Evolutionary conservation across 108 stramenopile genomes (phyloP), one percentile per base, ranked within the genome.

Genomic region (Thalassiosira profunda): DNA sequence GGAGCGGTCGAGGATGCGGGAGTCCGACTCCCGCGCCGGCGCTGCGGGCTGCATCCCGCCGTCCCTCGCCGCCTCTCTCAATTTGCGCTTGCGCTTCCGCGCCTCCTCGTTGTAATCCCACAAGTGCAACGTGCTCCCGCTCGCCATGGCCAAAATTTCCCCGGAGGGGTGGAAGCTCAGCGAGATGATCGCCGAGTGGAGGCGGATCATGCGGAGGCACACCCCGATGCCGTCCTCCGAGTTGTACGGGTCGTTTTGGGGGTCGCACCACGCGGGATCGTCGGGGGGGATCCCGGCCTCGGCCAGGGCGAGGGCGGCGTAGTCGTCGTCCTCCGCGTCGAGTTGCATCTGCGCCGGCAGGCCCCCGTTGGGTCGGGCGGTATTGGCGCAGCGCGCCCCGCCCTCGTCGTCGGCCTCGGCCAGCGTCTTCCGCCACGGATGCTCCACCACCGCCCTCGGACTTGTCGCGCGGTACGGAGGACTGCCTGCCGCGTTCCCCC

Each of bases 151-250:
- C 34, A 99, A 67, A 17, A 96, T 42, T n/a, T 76, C 63, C 5
- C 96, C 95, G 10, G 79, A 52, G 4, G 97, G 98, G 78, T 99
- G 98, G 66, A 99, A 99, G 42, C 86, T 86, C 21, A 99, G 54
- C 33, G 93, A 95, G 37, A 99, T 98, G 65, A 99, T 96, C 38
- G 97, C 92, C 62, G 64, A 66, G 46, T 95, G 74, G 45, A 98
- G 60, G 29, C 90, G 87, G 37, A 94, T 87, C 90, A 94, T 92
- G 20, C 86, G 74, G 36, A 94, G 65, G 74, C 93, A 94, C 2
- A 76, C 64, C 12, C 74, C 81, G 3, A 62, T 45, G 2, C 81
- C 75, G 11, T 67, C 58, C 37, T 77, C 53, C 28, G 73, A 78
- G 58, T 82, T 68, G 76, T 68, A 82, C 14, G 52, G 25, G 33